phyloP scores from a whole-genome alignment of 1,284 basidiomycete species.

The Xerocomus amazonicus region DNA sequence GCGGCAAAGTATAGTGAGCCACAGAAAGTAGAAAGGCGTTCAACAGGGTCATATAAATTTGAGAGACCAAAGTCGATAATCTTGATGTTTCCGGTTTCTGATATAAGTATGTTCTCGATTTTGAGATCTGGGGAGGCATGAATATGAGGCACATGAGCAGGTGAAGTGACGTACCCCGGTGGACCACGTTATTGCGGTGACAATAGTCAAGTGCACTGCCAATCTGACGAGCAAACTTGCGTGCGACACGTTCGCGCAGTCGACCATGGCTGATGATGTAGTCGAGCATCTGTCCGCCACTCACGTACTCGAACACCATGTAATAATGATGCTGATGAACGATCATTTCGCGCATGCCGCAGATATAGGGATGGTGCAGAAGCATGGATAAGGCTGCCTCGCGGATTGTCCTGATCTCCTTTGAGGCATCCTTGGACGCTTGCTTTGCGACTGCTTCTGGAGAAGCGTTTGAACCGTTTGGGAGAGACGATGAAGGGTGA shows the following conservation, averaged over 20 bases:
- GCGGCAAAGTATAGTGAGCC: constrained; percentile 98
- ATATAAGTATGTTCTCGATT: constrained; percentile 99
- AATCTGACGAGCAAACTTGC: constrained; percentile 97
- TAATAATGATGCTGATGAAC: constrained; percentile 96
- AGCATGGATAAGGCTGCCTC: constrained; percentile 94
- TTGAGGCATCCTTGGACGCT: constrained; percentile 88
- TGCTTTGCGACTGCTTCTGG: constrained; percentile 71
- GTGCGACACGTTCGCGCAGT: constrained; percentile 88
- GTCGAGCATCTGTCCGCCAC: constrained; percentile 99
- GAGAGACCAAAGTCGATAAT: constrained; percentile 99
- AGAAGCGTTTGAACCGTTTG: constrained; percentile 44
- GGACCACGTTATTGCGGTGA: constrained; percentile 96
- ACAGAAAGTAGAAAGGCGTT: constrained; percentile 92
- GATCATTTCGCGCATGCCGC: constrained; percentile 99
- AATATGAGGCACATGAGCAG: constrained; percentile 11
- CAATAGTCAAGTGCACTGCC: constrained; percentile 95
- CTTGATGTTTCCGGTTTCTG: constrained; percentile 98
- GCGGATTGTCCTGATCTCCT: constrained; percentile 93
- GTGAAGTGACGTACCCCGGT: constrained; percentile 57
- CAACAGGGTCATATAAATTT: constrained; percentile 87
- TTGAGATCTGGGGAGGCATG: constrained; percentile 68
- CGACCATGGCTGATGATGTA: constrained; percentile 99
- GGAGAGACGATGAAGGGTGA: constrained; percentile 48
- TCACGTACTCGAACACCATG: constrained; percentile 99
- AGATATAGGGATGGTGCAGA: constrained; percentile 97